Percentiles rank a stretch among this genome's conserved stretches.
Conservation (phyloP, 371 early-diverging fungal genomes). For the Mucor ambiguus region DNA sequence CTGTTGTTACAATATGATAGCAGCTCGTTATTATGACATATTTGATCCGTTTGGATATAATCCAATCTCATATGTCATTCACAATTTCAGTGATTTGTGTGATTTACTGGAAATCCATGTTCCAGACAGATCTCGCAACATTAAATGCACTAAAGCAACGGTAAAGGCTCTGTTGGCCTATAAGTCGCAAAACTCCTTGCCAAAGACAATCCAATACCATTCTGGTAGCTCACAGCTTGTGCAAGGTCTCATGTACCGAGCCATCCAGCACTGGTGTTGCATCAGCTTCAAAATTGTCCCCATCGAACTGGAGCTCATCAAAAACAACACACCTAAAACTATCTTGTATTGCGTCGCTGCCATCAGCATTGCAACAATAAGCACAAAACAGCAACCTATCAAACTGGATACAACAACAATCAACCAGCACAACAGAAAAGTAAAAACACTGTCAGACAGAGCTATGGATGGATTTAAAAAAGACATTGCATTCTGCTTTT, state of each 20-base stretch:
- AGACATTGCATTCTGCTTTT: conserved; percentile 18
- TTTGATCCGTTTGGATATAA: background rate
- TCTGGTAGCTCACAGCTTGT: conserved; percentile 14
- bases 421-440: background rate
- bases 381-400: background rate
- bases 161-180: conserved; percentile 10
- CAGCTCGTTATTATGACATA: background rate
- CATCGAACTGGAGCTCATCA: conserved; percentile 16
- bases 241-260: conserved; percentile 24
- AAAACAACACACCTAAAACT: conserved; percentile 16
- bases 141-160: conserved; percentile 5
- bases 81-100: conserved; percentile 14
- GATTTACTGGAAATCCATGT: conserved; percentile 7
- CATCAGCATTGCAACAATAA: conserved; percentile 21
- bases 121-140: background rate
- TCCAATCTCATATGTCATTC: conserved; percentile 3
- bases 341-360: conserved; percentile 29
- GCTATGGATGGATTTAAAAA: conserved; percentile 17
- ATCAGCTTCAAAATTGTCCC: conserved; percentile 31
- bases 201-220: conserved; percentile 15
- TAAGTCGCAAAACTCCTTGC: conserved; percentile 5
- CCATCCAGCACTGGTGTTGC: conserved; percentile 30
- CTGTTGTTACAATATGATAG: background rate
- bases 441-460: background rate
- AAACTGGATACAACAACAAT: background rate